phyloP scores from a whole-genome alignment of 2,329 filamentous ascomycete genomes.

The Penicillium sp. region DNA sequence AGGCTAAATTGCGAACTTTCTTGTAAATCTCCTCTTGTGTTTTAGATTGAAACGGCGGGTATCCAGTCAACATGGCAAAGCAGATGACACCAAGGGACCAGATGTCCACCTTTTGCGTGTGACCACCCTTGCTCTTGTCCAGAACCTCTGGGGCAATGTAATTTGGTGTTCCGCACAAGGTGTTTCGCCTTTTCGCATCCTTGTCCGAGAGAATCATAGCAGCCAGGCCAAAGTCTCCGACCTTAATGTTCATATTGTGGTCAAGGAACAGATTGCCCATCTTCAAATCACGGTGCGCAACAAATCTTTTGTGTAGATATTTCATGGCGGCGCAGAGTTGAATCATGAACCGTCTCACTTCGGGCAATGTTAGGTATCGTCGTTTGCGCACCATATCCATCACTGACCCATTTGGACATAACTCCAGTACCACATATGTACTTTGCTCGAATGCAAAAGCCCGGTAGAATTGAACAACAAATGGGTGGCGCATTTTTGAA shows the following conservation, averaged over 20 bases:
- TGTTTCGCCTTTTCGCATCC: constrained; percentile 83
- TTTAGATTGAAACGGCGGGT: constrained; percentile 89
- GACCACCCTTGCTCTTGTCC: constrained; percentile 88
- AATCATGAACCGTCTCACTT: constrained; percentile 89
- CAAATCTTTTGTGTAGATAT: constrained; percentile 93
- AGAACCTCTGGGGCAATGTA: constrained; percentile 97
- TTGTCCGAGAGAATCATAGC: constrained; percentile 88
- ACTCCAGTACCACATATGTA: constrained; percentile 90
- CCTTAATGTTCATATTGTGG: constrained; percentile 92
- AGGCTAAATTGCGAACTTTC: constrained; percentile 50
- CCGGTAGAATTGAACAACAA: constrained; percentile 92
- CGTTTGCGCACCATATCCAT: constrained; percentile 97
- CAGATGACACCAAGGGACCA: constrained; percentile 98
- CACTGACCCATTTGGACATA: constrained; percentile 92
- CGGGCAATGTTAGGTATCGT: constrained; percentile 86
- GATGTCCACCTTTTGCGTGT: constrained; percentile 97
- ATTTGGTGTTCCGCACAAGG: constrained; percentile 94
- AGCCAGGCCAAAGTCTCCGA: constrained; percentile 94
- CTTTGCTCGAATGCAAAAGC: constrained; percentile 87
- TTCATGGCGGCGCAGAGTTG: constrained; percentile 97
- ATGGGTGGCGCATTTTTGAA: constrained; percentile 94
- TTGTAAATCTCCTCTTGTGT: constrained; percentile 55
- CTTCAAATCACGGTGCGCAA: constrained; percentile 95
- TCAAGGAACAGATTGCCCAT: constrained; percentile 98
- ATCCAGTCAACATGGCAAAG: constrained; percentile 95